phyloP scores from a whole-genome alignment of 208 protist genomes.

The Zelonia costaricensis region DNA sequence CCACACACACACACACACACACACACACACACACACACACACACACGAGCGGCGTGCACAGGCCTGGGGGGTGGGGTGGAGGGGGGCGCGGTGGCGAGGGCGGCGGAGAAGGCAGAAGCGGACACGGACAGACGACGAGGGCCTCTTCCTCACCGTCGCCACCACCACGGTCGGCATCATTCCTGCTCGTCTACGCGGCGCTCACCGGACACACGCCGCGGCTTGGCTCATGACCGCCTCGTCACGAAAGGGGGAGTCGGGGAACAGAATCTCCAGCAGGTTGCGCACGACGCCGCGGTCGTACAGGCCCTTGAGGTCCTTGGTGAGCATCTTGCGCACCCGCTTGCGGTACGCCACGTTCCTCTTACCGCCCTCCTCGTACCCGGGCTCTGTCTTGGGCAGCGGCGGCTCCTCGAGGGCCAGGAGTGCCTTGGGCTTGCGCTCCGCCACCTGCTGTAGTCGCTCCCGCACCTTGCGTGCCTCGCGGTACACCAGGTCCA shows the following conservation, averaged over 20 bases:
- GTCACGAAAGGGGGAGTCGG: slow-evolving; percentile 39
- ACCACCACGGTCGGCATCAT: too few relatives aligned
- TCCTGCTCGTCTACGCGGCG: too few relatives aligned
- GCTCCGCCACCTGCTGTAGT: slow-evolving; percentile 53
- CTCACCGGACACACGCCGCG: slow-evolving; percentile 7
- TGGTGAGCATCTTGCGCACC: slow-evolving; percentile 49
- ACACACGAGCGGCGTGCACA: too few relatives aligned
- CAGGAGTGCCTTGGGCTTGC: slow-evolving; percentile 47
- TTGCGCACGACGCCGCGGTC: slow-evolving; percentile 77
- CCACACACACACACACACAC: background rate
- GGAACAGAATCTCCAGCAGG: slow-evolving; percentile 80
- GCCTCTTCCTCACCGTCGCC: background rate
- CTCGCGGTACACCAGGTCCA: slow-evolving; percentile 69
- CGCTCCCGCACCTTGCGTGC: slow-evolving; percentile 46
- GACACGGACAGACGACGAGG: too few relatives aligned
- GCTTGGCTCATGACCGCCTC: slow-evolving; percentile 13
- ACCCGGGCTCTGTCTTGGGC: slow-evolving; percentile 34
- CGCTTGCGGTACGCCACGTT: slow-evolving; percentile 66
- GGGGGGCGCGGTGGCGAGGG: too few relatives aligned
- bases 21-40: background rate
- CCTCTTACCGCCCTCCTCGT: slow-evolving; percentile 46
- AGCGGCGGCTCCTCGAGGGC: slow-evolving; percentile 48
- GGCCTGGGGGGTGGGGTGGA: too few relatives aligned
- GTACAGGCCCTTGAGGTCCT: slow-evolving; percentile 66
- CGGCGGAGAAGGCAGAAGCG: too few relatives aligned